Conservation (phyloP, 352 stramenopile species). For the Phytophthora pluvialis region DNA sequence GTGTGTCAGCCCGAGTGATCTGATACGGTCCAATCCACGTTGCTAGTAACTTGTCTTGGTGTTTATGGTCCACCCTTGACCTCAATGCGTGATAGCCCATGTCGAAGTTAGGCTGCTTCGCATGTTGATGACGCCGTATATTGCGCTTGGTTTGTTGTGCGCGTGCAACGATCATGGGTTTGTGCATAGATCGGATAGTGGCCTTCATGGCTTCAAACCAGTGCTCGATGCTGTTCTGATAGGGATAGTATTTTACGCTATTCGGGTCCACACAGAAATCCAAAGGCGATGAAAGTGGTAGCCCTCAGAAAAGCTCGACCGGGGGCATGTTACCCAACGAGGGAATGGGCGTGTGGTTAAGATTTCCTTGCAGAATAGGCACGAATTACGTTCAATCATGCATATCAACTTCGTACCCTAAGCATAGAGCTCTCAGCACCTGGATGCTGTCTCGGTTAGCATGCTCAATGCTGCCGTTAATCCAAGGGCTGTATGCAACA, state of each 20-base stretch:
- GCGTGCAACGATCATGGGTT: slow-evolving; percentile 11
- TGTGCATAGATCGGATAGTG: slow-evolving; percentile 21
- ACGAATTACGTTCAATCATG: slow-evolving; percentile 30
- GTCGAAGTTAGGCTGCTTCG: slow-evolving; percentile 21
- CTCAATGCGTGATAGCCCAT: slow-evolving; percentile 40
- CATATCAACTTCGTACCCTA: slow-evolving; percentile 26
- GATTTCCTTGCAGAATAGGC: slow-evolving; percentile 28
- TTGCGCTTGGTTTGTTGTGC: slow-evolving; percentile 17
- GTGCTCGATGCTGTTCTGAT: slow-evolving; percentile 2
- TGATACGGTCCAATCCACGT: slow-evolving; percentile 13
- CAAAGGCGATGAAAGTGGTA: not conserved
- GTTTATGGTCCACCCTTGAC: slow-evolving; percentile 35
- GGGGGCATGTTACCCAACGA: slow-evolving; percentile 24
- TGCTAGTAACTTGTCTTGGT: not conserved
- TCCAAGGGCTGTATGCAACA: slow-evolving; percentile 37
- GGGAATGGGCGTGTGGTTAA: slow-evolving; percentile 40
- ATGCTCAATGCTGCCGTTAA: slow-evolving; percentile 39
- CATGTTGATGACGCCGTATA: slow-evolving; percentile 3
- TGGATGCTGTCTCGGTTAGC: slow-evolving; percentile 40
- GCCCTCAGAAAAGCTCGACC: slow-evolving; percentile 31
- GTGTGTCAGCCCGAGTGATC: slow-evolving; percentile 22
- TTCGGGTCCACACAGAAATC: slow-evolving; percentile 8
- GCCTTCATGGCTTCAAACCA: not conserved
- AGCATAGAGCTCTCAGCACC: slow-evolving; percentile 24
- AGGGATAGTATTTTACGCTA: slow-evolving; percentile 6